Evolutionary conservation across 2,329 filamentous ascomycete species (phyloP).

Genomic region (Emericellopsis cladophorae): DNA sequence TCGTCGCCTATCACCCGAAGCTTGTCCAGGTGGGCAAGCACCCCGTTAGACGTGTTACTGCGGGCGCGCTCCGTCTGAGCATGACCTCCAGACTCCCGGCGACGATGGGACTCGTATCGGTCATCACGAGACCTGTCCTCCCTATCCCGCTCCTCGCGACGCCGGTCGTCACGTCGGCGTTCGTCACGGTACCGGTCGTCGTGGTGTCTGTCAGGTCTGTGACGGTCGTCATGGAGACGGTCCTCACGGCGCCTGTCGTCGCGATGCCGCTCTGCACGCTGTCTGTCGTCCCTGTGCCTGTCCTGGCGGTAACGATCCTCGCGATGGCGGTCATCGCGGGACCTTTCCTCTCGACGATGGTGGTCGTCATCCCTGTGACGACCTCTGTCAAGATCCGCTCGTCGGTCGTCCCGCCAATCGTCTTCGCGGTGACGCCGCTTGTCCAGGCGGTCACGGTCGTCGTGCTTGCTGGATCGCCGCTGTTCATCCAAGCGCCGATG

Average conservation of each 20-base stretch:
- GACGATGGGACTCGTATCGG: slow-evolving; percentile 5
- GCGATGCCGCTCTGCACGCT: slow-evolving; percentile 15
- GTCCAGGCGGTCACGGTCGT: slow-evolving; percentile 22
- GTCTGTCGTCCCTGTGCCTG: slow-evolving; percentile 8
- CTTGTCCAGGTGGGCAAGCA: slow-evolving; percentile 26
- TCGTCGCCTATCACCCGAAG: slow-evolving; percentile 33
- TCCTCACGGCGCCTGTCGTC: slow-evolving; percentile 10
- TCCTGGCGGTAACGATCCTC: slow-evolving; percentile 15
- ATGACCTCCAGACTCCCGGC: slow-evolving; percentile 13
- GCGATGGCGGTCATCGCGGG: slow-evolving; percentile 19
- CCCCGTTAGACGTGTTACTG: slow-evolving; percentile 17
- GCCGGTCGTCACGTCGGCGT: slow-evolving; percentile 12
- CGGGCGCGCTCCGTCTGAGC: slow-evolving; percentile 21
- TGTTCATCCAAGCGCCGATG: slow-evolving; percentile 26
- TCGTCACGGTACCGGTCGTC: slow-evolving; percentile 9
- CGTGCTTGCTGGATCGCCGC: slow-evolving; percentile 22
- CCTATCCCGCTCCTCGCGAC: slow-evolving; percentile 17
- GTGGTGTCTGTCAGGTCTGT: slow-evolving; percentile 2
- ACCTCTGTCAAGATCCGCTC: slow-evolving; percentile 4
- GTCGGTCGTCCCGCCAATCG: too few relatives aligned
- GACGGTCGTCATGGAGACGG: slow-evolving; percentile 7
- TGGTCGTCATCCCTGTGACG: slow-evolving; percentile 12
- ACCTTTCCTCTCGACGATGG: slow-evolving; percentile 15
- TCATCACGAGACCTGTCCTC: slow-evolving; percentile 8
- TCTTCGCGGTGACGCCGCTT: slow-evolving; percentile 12